Evolutionary conservation across 306 rosid species (phyloP).

Genomic region (Dalbergia cultrata): DNA sequence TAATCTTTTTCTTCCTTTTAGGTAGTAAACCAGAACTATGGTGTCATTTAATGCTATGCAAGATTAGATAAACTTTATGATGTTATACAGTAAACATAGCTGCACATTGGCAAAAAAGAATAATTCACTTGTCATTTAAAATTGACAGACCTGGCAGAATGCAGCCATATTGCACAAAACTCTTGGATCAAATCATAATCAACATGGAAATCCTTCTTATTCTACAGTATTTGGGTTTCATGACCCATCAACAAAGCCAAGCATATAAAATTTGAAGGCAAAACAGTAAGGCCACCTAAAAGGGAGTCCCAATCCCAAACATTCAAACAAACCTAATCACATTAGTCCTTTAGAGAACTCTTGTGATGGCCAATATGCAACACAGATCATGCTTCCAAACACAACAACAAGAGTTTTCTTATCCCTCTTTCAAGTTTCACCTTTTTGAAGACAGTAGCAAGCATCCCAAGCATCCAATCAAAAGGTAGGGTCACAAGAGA

Average conservation of each 20-base stretch:
- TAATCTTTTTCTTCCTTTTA: not conserved
- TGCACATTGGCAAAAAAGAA: not conserved
- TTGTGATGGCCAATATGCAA: constrained; percentile 55
- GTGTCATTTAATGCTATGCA: not conserved
- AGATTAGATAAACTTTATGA: not conserved
- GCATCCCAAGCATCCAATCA: constrained; percentile 60
- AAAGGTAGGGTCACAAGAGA: constrained; percentile 56
- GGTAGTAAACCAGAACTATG: not conserved
- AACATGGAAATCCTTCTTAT: constrained; percentile 46
- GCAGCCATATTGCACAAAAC: not conserved
- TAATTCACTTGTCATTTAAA: not conserved
- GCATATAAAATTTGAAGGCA: constrained; percentile 19
- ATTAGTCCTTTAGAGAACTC: constrained; percentile 50
- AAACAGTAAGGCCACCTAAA: constrained; percentile 45
- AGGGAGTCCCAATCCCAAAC: constrained; percentile 56
- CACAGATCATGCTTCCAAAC: constrained; percentile 59
- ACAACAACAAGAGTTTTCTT: constrained; percentile 53
- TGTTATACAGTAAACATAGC: constrained; percentile 2
- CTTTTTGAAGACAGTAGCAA: constrained; percentile 61
- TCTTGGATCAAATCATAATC: constrained; percentile 29
- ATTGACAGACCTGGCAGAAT: not conserved
- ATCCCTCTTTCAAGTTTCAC: constrained; percentile 43
- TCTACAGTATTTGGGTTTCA: constrained; percentile 48
- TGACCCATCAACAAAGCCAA: constrained; percentile 47
- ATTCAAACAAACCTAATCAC: constrained; percentile 68